Conservation (phyloP, 257 asterid species). For the Solanum ossicruentum region DNA sequence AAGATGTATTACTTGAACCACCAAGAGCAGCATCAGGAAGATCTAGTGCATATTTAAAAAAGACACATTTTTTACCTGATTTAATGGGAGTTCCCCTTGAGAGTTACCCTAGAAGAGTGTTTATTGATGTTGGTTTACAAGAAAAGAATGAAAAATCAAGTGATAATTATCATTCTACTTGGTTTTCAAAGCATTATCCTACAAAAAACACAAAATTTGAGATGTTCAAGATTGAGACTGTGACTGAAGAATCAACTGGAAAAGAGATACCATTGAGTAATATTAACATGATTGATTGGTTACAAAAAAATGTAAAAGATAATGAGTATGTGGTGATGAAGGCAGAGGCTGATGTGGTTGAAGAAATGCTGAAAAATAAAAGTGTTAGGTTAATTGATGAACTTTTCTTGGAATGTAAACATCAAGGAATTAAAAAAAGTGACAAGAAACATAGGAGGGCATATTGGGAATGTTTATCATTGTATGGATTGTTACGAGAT, state of each 20-base stretch:
- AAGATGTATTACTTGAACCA: conserved; percentile 27
- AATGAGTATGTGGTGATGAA: conserved; percentile 82
- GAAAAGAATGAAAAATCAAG: not conserved
- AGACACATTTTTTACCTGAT: conserved; percentile 30
- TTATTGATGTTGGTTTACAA: conserved; percentile 13
- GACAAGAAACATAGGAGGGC: conserved; percentile 39
- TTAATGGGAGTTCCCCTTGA: conserved; percentile 28
- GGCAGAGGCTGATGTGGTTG: conserved; percentile 74
- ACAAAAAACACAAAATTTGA: conserved; percentile 27
- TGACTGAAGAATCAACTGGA: not conserved
- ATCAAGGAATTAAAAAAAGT: conserved; percentile 31
- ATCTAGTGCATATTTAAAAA: conserved; percentile 14
- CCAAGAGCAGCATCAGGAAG: conserved; percentile 29
- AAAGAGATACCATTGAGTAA: not conserved
- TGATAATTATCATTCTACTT: not conserved
- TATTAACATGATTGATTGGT: conserved; percentile 38
- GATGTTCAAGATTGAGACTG: conserved; percentile 20
- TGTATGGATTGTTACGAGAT: conserved; percentile 72
- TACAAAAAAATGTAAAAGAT: conserved; percentile 30
- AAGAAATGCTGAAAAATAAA: conserved; percentile 44
- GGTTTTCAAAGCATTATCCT: conserved; percentile 41
- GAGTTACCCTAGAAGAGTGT: conserved; percentile 29
- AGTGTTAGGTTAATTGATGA: conserved; percentile 52
- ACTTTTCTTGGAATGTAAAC: conserved; percentile 65
- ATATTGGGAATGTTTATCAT: conserved; percentile 76